These are phyloP conservation scores for Prunus yedoensis DNA, from an alignment of 331 rosid species.

Conservation along the genomic window DNA sequence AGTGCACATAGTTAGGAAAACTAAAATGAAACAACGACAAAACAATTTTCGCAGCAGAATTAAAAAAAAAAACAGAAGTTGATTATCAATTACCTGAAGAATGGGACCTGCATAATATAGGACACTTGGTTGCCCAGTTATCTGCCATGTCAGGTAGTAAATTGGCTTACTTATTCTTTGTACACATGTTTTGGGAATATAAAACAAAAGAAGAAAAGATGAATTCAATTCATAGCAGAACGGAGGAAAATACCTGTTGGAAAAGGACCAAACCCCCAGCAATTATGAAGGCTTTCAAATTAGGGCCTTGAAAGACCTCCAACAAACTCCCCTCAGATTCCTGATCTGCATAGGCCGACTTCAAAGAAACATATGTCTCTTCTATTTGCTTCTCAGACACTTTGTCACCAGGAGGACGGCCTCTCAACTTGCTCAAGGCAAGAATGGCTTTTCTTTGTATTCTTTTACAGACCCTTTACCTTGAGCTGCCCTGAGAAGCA, in stretches of 20 bases:
- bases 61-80: background rate
- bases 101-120: slow-evolving; percentile 90
- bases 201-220: slow-evolving; percentile 14
- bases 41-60: slow-evolving; percentile 5
- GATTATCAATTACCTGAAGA: slow-evolving; percentile 71
- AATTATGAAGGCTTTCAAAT: slow-evolving; percentile 81
- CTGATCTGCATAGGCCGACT: slow-evolving; percentile 68
- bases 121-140: slow-evolving; percentile 99
- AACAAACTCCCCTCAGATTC: slow-evolving; percentile 78
- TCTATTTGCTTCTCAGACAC: slow-evolving; percentile 81
- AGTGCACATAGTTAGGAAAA: slow-evolving; percentile 22
- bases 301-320: slow-evolving; percentile 93
- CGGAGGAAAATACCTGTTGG: slow-evolving; percentile 69
- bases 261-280: slow-evolving; percentile 93
- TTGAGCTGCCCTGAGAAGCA: slow-evolving; percentile 93
- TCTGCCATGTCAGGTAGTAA: slow-evolving; percentile 55
- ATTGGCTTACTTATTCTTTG: slow-evolving; percentile 40
- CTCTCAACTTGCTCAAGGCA: slow-evolving; percentile 76
- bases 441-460: slow-evolving; percentile 62
- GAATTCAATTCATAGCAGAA: slow-evolving; percentile 17
- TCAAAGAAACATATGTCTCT: slow-evolving; percentile 65
- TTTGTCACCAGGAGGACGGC: slow-evolving; percentile 72
- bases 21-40: slow-evolving; percentile 14
- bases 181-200: slow-evolving; percentile 19
- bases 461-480: slow-evolving; percentile 77